Evolutionary conservation across 371 early-diverging fungal genomes (phyloP).

Genomic region (Mortierella polycephala): DNA sequence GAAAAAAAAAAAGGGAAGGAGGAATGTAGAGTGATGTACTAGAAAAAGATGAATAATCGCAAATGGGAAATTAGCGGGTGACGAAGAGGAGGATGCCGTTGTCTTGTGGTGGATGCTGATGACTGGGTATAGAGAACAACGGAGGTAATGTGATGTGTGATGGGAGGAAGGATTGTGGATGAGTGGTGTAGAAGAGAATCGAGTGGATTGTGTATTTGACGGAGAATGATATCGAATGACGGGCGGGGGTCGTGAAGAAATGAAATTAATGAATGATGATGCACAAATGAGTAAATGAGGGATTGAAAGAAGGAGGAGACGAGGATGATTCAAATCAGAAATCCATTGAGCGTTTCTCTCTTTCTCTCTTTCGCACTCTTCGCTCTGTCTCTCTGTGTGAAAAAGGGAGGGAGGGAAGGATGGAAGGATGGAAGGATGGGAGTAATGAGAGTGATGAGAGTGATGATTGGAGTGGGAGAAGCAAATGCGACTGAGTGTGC

Average conservation of each 20-base stretch:
- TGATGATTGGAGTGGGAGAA: no score
- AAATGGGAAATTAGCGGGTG: no score
- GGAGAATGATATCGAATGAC: neutral
- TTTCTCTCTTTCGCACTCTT: neutral
- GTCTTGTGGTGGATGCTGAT: no score
- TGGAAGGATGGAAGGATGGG: no score
- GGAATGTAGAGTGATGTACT: neutral
- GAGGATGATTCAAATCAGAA: neutral
- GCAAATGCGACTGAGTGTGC: no score
- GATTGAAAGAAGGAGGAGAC: slow-evolving; percentile 1
- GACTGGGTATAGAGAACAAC: no score
- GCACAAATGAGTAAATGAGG: neutral
- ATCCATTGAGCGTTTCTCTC: neutral
- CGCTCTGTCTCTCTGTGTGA: neutral
- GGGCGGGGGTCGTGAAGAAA: neutral
- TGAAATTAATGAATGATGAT: neutral
- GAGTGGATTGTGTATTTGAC: neutral
- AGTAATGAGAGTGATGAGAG: no score
- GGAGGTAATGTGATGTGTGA: no score
- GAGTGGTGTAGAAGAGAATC: neutral
- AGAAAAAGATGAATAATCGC: no score
- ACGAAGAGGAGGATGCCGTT: no score
- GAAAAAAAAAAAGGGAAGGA: neutral
- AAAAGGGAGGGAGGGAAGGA: no score
- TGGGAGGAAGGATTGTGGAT: no score